A percentile compares a stretch with the other conserved stretches of the same genome.
Evolutionary conservation across 2,329 filamentous ascomycete genomes (phyloP).

Genomic region (Pseudogymnoascus sp.): DNA sequence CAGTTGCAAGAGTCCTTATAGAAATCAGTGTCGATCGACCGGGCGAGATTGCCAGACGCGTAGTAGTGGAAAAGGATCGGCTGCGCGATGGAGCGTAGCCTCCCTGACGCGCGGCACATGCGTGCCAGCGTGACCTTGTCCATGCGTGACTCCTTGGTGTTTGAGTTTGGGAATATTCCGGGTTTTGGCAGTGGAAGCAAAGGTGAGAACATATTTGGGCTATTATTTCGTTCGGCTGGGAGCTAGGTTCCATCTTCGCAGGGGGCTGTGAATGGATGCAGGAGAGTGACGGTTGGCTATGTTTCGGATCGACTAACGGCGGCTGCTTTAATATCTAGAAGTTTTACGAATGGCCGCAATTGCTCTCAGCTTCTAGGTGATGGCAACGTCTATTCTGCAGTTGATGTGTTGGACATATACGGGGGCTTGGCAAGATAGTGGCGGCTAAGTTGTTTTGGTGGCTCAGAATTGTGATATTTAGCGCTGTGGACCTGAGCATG

Average conservation of each 20-base stretch:
- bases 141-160: conserved; percentile 19
- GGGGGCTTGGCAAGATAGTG: too few relatives aligned
- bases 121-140: conserved; percentile 7
- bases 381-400: too few relatives aligned
- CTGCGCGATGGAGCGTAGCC: background rate
- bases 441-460: too few relatives aligned
- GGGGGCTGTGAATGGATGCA: background rate
- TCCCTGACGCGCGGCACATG: background rate
- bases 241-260: background rate
- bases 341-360: too few relatives aligned
- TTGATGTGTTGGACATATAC: too few relatives aligned
- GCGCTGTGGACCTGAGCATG: too few relatives aligned
- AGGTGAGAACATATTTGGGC: background rate
- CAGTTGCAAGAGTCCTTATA: background rate
- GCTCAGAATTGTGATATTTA: too few relatives aligned
- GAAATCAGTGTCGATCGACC: background rate
- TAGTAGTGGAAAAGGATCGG: background rate
- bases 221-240: background rate
- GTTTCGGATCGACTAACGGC: too few relatives aligned
- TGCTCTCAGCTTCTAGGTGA: too few relatives aligned
- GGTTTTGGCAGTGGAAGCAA: background rate
- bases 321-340: too few relatives aligned
- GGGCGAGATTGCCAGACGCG: background rate
- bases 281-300: background rate
- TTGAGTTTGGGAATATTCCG: background rate